Evolutionary conservation across 352 stramenopile genomes (phyloP).

Genomic region (Globisporangium echinulatum): DNA sequence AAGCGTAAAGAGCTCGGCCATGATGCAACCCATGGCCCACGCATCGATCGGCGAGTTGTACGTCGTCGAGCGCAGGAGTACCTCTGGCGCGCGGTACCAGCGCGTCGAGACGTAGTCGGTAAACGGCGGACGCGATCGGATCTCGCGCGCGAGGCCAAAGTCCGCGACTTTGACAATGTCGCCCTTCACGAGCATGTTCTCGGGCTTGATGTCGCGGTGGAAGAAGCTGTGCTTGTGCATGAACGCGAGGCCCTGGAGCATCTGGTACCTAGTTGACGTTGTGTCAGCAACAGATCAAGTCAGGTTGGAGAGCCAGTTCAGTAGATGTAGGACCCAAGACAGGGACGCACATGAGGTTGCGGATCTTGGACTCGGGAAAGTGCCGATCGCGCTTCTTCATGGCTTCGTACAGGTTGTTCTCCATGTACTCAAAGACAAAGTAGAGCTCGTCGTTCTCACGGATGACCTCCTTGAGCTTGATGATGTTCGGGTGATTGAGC

Average conservation of each 20-base stretch:
- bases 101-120: conserved; percentile 98
- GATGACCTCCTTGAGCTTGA: conserved; percentile 98
- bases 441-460: conserved; percentile 96
- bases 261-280: conserved; percentile 74
- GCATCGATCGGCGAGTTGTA: conserved; percentile 98
- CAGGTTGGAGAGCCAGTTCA: neutral
- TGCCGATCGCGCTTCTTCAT: conserved; percentile 91
- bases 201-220: conserved; percentile 97
- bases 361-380: conserved; percentile 93
- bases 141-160: conserved; percentile 96
- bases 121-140: conserved; percentile 87
- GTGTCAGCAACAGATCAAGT: neutral
- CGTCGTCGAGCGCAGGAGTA: conserved; percentile 90
- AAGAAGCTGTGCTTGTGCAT: conserved; percentile 99
- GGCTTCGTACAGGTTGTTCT: conserved; percentile 96
- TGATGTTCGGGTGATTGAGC: conserved; percentile 96
- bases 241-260: conserved; percentile 95
- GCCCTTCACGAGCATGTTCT: conserved; percentile 96
- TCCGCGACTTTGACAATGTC: conserved; percentile 97
- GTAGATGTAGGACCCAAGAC: neutral
- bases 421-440: conserved; percentile 99
- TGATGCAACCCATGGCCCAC: conserved; percentile 97
- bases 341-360: conserved; percentile 89
- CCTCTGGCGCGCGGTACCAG: conserved; percentile 98
- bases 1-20: conserved; percentile 96